phyloP scores from a whole-genome alignment of 371 early-diverging fungal genomes.

The Apophysomyces variabilis region DNA sequence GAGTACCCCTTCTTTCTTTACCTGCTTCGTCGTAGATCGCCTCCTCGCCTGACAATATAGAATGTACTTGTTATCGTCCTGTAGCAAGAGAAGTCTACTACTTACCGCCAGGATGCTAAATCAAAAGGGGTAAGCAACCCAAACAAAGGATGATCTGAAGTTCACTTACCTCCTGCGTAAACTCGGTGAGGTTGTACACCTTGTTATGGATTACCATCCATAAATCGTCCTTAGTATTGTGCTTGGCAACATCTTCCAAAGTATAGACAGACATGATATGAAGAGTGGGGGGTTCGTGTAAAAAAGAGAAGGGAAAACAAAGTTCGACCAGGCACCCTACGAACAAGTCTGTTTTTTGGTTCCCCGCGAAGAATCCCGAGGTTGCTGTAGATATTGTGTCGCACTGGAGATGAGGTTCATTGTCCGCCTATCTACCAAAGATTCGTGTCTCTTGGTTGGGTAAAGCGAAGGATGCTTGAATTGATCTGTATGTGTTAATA shows the following conservation, averaged over 20 bases:
- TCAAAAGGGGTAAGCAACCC: background rate
- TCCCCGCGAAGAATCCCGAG: conserved; percentile 8
- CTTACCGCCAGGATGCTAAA: conserved; percentile 57
- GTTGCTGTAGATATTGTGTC: background rate
- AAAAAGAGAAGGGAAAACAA: conserved; percentile 13
- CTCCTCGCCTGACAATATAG: conserved; percentile 54
- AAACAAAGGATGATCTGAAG: background rate
- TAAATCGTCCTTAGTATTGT: conserved; percentile 61
- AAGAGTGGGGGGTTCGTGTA: conserved; percentile 21
- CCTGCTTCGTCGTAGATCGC: conserved; percentile 65
- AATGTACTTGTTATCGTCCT: background rate
- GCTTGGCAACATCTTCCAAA: conserved; percentile 61
- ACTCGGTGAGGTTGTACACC: conserved; percentile 84
- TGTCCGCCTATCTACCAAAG: background rate
- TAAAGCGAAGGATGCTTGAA: no score
- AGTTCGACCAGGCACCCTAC: conserved; percentile 8
- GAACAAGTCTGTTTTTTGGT: background rate
- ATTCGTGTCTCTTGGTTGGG: no score
- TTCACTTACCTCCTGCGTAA: conserved; percentile 66
- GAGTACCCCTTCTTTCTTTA: conserved; percentile 12
- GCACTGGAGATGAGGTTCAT: background rate
- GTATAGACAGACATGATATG: conserved; percentile 37
- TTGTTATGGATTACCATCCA: conserved; percentile 81
- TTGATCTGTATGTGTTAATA: no score
- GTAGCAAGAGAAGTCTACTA: background rate